Conservation (phyloP, 1,139 yeast species). For the Protomyces inundatus region DNA sequence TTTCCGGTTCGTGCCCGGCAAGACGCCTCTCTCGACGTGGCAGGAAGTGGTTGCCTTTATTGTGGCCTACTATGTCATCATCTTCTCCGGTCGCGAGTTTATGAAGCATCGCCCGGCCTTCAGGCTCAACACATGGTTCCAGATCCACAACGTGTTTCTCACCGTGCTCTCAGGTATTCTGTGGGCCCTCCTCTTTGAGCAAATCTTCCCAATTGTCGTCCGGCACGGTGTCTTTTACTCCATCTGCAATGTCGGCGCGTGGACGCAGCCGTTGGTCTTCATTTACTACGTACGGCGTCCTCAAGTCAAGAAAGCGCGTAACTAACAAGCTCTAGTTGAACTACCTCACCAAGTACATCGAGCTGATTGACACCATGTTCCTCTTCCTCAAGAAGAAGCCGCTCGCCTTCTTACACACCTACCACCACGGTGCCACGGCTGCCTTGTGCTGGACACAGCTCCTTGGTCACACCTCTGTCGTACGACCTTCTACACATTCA, state of each 20-base stretch:
- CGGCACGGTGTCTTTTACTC: conserved; percentile 78
- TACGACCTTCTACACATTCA: conserved; percentile 1
- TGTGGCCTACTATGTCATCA: conserved; percentile 63
- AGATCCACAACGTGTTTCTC: conserved; percentile 72
- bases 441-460: conserved; percentile 90
- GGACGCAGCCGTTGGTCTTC: conserved; percentile 79
- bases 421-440: conserved; percentile 98
- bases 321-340: conserved; percentile 4
- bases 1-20: conserved; percentile 62
- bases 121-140: conserved; percentile 66
- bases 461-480: conserved; percentile 74
- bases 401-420: conserved; percentile 63
- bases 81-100: conserved; percentile 74
- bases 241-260: conserved; percentile 71
- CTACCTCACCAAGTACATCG: conserved; percentile 49
- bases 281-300: conserved; percentile 51
- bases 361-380: conserved; percentile 86
- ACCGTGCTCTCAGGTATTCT: conserved; percentile 65
- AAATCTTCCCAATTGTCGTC: conserved; percentile 72
- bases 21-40: conserved; percentile 49
- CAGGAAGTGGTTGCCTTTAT: conserved; percentile 60
- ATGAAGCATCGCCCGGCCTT: conserved; percentile 57
- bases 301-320: too few relatives aligned
- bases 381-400: conserved; percentile 88
- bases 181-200: conserved; percentile 70